These are phyloP conservation scores for Hamamelis virginiana DNA, from an alignment of 164 flowering plant genomes.

Conservation along the genomic window DNA sequence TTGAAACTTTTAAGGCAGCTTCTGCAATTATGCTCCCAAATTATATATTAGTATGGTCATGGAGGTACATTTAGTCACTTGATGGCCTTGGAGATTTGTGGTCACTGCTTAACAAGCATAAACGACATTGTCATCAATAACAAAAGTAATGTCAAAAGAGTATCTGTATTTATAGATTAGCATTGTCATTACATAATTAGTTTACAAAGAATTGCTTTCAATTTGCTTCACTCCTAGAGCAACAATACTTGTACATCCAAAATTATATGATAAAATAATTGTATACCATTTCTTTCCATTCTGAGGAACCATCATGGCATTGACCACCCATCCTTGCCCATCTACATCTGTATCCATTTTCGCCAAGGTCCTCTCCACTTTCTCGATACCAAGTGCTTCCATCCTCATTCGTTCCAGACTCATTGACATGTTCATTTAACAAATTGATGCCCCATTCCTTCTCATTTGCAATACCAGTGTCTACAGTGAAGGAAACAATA, in stretches of 20 bases:
- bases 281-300: conserved; percentile 95
- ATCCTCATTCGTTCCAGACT: conserved; percentile 90
- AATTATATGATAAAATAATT: not conserved
- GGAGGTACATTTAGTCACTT: not conserved
- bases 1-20: not conserved
- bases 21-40: not conserved
- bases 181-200: not conserved
- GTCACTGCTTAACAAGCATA: too few relatives aligned
- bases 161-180: not conserved
- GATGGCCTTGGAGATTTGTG: not conserved
- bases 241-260: conserved; percentile 1
- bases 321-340: conserved; percentile 97
- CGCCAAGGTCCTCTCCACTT: conserved; percentile 82
- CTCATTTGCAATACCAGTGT: conserved; percentile 96
- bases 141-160: not conserved
- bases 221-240: not conserved
- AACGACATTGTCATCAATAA: not conserved
- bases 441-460: conserved; percentile 90
- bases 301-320: conserved; percentile 64
- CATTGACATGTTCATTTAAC: conserved; percentile 67
- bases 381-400: conserved; percentile 90
- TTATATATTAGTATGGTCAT: not conserved
- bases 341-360: conserved; percentile 87
- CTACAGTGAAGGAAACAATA: conserved; percentile 29
- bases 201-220: not conserved